Conservation (phyloP, 495 filamentous ascomycete genomes). For the Podospora tetraspora region DNA sequence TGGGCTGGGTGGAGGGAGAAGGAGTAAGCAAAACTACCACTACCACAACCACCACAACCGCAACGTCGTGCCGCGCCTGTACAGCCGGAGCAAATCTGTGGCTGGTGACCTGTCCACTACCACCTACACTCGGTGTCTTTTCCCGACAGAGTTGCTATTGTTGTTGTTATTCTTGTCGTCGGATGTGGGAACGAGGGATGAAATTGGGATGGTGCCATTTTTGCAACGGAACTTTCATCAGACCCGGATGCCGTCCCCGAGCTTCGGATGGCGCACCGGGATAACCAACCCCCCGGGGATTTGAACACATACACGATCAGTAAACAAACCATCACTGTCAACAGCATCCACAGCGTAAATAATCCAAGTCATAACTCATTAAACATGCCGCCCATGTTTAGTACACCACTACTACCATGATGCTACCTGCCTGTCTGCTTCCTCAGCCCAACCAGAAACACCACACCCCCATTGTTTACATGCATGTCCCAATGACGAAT, state of each 20-base stretch:
- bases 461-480: neutral
- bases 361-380: neutral
- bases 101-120: neutral
- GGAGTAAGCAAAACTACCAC: neutral
- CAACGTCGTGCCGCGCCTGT: neutral
- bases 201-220: neutral
- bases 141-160: neutral
- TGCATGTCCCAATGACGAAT: neutral
- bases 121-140: neutral
- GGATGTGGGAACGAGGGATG: neutral
- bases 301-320: too few species aligned
- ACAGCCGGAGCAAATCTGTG: neutral
- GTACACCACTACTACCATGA: neutral
- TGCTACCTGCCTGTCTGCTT: neutral
- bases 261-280: neutral
- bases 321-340: neutral
- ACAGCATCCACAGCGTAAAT: neutral
- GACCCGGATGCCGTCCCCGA: neutral
- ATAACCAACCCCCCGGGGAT: too few species aligned
- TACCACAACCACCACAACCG: neutral
- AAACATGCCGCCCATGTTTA: neutral
- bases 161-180: neutral
- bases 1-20: neutral
- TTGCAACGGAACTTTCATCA: neutral
- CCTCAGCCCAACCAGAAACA: neutral